A percentile compares a stretch with the other conserved stretches of the same genome.
These are phyloP conservation scores for Cutaneotrichosporon spelunceum DNA, from an alignment of 1,284 basidiomycete genomes.

Conservation along the genomic window DNA sequence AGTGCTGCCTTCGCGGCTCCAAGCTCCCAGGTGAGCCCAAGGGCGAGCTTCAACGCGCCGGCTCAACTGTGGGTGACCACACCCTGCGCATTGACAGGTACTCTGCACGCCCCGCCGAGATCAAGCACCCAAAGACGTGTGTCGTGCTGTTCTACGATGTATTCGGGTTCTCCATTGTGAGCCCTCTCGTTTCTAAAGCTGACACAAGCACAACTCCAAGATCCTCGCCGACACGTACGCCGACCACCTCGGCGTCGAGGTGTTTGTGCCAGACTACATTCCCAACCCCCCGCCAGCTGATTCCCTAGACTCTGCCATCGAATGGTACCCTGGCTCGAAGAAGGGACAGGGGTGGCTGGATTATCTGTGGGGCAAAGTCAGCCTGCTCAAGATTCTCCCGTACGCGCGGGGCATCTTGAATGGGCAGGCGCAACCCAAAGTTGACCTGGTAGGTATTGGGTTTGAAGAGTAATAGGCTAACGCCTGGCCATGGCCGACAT, in stretches of 20 bases:
- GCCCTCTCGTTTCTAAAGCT: background rate
- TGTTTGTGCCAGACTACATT: constrained; percentile 57
- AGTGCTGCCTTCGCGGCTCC: constrained; percentile 33
- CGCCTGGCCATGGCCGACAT: background rate
- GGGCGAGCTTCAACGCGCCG: constrained; percentile 26
- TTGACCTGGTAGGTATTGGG: constrained; percentile 14
- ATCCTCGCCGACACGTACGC: constrained; percentile 63
- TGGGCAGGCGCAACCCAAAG: background rate
- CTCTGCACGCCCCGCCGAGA: constrained; percentile 33
- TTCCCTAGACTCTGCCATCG: constrained; percentile 23
- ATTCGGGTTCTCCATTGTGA: constrained; percentile 58
- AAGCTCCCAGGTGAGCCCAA: constrained; percentile 29
- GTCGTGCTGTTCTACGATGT: constrained; percentile 62
- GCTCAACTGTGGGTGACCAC: background rate
- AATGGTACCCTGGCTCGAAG: constrained; percentile 29
- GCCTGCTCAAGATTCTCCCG: constrained; percentile 18
- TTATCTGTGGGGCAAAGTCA: constrained; percentile 11
- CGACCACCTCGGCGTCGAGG: constrained; percentile 58
- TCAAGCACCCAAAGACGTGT: constrained; percentile 43
- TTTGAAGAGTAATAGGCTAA: background rate
- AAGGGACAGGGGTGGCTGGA: constrained; percentile 17
- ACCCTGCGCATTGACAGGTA: constrained; percentile 30
- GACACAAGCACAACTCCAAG: constrained; percentile 56
- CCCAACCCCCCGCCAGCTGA: constrained; percentile 25
- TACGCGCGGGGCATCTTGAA: constrained; percentile 18